Percentiles rank a stretch among this genome's conserved stretches.
These are phyloP conservation scores for Penicillium coprophilum DNA, from an alignment of 495 filamentous ascomycete genomes.

Conservation along the genomic window DNA sequence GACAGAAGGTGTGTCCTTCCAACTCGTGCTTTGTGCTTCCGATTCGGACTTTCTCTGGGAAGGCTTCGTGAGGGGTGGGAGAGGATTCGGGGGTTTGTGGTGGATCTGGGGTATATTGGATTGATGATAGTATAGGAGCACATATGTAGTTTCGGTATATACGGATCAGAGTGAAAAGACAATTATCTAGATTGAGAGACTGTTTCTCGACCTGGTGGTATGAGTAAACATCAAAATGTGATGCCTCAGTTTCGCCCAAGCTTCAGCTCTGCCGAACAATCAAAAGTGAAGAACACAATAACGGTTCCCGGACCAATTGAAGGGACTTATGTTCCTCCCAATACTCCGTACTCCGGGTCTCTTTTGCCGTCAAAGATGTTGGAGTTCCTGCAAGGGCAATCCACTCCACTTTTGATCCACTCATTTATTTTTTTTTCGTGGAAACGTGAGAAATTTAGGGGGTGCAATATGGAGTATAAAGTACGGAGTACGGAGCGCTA, in stretches of 20 bases:
- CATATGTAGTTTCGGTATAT: neutral
- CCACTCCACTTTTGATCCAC: slow-evolving; percentile 6
- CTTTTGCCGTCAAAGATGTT: neutral
- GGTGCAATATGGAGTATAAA: neutral
- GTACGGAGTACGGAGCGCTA: neutral
- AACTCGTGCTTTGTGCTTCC: slow-evolving; percentile 38
- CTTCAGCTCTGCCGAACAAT: neutral
- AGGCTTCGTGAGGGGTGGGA: slow-evolving; percentile 1
- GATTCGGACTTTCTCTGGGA: slow-evolving; percentile 27
- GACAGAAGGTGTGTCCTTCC: slow-evolving; percentile 46
- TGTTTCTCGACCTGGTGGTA: slow-evolving; percentile 3
- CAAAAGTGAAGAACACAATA: too few species aligned
- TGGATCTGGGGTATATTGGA: neutral
- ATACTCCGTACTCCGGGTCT: neutral
- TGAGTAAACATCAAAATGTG: neutral
- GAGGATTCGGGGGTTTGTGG: neutral
- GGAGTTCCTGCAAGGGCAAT: slow-evolving; percentile 3
- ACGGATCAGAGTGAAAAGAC: neutral
- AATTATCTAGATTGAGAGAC: neutral
- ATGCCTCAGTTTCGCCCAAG: neutral
- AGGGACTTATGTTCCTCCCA: neutral
- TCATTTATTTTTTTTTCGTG: neutral
- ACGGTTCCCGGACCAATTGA: too few species aligned
- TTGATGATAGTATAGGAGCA: neutral
- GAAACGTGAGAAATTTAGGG: neutral